These are phyloP conservation scores for Saturnispora gosingensis DNA, from an alignment of 805 yeast genomes.

Conservation along the genomic window DNA sequence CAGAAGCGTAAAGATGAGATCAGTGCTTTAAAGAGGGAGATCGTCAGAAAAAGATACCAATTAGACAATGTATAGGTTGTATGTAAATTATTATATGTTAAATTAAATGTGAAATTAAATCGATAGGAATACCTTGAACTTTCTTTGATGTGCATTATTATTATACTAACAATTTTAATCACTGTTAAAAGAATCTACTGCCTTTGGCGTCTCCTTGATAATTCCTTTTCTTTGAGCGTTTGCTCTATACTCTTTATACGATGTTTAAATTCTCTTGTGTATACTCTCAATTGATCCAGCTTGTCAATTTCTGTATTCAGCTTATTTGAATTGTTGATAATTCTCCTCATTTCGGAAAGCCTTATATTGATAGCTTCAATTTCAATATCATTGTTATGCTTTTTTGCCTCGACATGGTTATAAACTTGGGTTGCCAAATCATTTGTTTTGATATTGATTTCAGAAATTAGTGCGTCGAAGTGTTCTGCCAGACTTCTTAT, in stretches of 20 bases:
- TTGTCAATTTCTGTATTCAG: conserved; percentile 26
- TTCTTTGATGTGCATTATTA: background rate
- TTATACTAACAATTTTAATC: background rate
- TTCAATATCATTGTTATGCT: conserved; percentile 18
- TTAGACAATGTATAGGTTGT: background rate
- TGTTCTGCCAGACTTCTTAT: conserved; percentile 49
- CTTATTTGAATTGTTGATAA: conserved; percentile 20
- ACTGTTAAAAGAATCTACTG: background rate
- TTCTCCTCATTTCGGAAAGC: conserved; percentile 13
- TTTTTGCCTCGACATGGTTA: conserved; percentile 19
- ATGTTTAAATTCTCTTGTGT: conserved; percentile 24
- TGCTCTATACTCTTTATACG: conserved; percentile 20
- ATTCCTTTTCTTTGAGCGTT: conserved; percentile 12
- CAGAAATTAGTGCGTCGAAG: conserved; percentile 57
- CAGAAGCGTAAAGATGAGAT: conserved; percentile 14
- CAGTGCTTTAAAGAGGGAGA: conserved; percentile 14
- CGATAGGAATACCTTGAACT: background rate
- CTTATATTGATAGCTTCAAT: conserved; percentile 16
- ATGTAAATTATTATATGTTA: background rate
- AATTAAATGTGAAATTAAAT: background rate
- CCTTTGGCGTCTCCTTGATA: background rate
- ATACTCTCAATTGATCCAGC: conserved; percentile 25
- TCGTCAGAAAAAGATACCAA: conserved; percentile 5
- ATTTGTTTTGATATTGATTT: conserved; percentile 47
- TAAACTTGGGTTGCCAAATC: conserved; percentile 27